These are phyloP conservation scores for Tephrocybe rancida DNA, from an alignment of 768 basidiomycete species.

Conservation along the genomic window DNA sequence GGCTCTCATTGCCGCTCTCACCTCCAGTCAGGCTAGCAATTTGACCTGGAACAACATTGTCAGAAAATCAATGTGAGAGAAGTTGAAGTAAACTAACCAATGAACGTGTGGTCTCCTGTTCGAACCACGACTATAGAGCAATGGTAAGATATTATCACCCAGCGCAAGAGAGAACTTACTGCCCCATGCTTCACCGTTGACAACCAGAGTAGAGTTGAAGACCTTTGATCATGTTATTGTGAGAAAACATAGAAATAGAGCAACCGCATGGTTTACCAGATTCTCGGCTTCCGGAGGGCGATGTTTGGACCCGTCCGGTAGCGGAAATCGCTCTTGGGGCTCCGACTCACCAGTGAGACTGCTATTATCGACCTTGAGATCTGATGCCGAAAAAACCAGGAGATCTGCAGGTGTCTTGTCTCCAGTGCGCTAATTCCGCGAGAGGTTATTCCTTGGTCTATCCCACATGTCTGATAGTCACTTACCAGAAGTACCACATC, in stretches of 20 bases:
- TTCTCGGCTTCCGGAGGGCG: conserved; percentile 70
- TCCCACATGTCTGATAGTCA: conserved; percentile 4
- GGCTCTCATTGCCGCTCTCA: conserved; percentile 65
- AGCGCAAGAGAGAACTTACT: conserved; percentile 37
- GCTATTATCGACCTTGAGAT: conserved; percentile 73
- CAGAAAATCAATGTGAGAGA: background rate
- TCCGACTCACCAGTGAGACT: conserved; percentile 74
- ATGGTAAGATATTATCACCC: background rate
- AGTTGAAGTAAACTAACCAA: conserved; percentile 37
- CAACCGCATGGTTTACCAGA: conserved; percentile 37
- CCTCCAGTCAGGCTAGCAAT: conserved; percentile 68
- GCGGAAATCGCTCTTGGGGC: conserved; percentile 59
- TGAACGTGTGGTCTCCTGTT: conserved; percentile 68
- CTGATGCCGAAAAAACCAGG: conserved; percentile 57
- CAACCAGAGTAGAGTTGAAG: conserved; percentile 71
- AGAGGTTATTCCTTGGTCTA: conserved; percentile 1
- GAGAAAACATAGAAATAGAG: background rate
- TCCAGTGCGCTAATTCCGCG: conserved; percentile 51
- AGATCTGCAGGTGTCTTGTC: conserved; percentile 76
- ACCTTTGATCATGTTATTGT: conserved; percentile 36
- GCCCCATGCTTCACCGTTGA: conserved; percentile 76
- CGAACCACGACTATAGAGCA: conserved; percentile 55
- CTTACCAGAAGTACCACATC: conserved; percentile 65
- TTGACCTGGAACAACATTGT: conserved; percentile 45
- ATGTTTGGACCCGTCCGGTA: conserved; percentile 44